Evolutionary conservation across 2,329 filamentous ascomycete species (phyloP).

Genomic region (Claviceps pazoutovae): DNA sequence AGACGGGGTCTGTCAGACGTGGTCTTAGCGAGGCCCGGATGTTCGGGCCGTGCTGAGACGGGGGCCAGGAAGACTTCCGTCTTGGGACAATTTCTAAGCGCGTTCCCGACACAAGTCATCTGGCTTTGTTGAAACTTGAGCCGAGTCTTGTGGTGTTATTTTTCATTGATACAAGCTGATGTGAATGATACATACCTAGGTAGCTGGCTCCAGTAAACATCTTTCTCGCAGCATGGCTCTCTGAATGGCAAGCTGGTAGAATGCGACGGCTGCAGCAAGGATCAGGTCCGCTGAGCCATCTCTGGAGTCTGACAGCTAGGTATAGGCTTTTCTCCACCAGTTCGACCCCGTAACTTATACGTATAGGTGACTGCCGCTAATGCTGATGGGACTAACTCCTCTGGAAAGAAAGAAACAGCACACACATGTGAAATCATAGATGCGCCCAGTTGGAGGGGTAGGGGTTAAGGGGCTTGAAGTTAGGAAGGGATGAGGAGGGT

Average conservation of each 20-base stretch:
- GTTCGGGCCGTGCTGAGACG: background rate
- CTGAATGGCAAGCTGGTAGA: background rate
- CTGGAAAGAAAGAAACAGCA: background rate
- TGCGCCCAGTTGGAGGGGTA: too few species aligned
- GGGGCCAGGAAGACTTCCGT: background rate
- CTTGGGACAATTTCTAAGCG: background rate
- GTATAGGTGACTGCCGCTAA: background rate
- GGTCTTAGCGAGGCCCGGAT: background rate
- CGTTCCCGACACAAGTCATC: too few species aligned
- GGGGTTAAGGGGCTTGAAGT: too few species aligned
- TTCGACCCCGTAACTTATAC: background rate
- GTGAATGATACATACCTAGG: too few species aligned
- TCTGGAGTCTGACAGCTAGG: background rate
- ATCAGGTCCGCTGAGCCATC: background rate
- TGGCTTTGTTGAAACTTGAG: too few species aligned
- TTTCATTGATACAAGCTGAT: too few species aligned
- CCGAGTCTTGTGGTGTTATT: too few species aligned
- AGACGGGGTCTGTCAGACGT: background rate
- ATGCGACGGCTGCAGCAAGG: conserved; percentile 8
- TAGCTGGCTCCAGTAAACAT: background rate
- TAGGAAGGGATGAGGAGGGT: too few species aligned
- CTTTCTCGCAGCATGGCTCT: background rate
- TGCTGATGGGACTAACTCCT: background rate
- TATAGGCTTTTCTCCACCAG: too few species aligned
- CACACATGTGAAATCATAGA: too few species aligned